Evolutionary conservation across 495 filamentous ascomycete genomes (phyloP), one percentile per base, ranked within the genome.

Genomic region (Neurospora sublineolata): DNA sequence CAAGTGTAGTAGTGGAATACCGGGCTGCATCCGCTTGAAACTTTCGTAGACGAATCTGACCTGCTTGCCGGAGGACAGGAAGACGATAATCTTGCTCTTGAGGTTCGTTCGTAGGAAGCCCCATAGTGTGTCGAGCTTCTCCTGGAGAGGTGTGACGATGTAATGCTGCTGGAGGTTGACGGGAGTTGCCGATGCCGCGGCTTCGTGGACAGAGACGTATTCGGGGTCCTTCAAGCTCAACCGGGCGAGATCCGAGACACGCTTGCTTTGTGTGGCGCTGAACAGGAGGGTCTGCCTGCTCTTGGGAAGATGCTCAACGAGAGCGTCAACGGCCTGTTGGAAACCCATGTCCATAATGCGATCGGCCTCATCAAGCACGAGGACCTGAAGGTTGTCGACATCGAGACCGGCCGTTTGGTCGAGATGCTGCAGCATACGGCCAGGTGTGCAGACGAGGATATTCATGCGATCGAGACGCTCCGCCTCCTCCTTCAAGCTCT

Each of bases 291-390:
- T 98, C 82, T 99, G 95, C 71, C 96, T 86, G 44, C 89, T 83
- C 75, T 89, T 90, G 2, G 95, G 95, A 1, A 99, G 86, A 80
- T 97, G 94, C 69, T 95, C 93, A 39, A 99, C 81, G 46, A 99
- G 94, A 4, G 95, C 95, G 80, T 99, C 95, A 16, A 99, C 88
- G 0, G 92, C 91, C 16, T 86, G 84, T 79, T 97, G 92, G 79
- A 99, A 99, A 12, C 95, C 95, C 94, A 97, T 96, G 79, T 99
- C 95, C 86, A 99, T 87, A 75, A 98, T 97, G 38, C 95, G 87
- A 78, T 99, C 95, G 4, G 95, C 95, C 78, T 99, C 95, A 76
- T 99, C 95, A 72, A 99, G 84, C 5, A 98, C 95, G 37, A 99
- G 85, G 79, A 98, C 91, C 80, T 96, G 91, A 69, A 99, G 77